Percentiles rank a stretch among this genome's conserved stretches.
Conservation (phyloP, 75 land plant genomes). For the Ceratopteris richardii region DNA sequence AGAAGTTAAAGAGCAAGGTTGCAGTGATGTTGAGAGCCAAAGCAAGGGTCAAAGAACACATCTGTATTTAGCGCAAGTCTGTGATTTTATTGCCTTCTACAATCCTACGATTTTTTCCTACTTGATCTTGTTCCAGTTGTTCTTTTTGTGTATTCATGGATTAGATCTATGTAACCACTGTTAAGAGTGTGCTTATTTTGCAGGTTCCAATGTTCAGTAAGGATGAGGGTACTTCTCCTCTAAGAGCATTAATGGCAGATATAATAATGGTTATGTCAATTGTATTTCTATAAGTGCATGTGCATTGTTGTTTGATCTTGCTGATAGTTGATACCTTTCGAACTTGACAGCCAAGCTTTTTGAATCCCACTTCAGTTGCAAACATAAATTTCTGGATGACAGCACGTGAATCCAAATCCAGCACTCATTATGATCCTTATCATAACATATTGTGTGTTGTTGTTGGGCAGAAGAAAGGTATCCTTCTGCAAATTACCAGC, state of each 20-base stretch:
- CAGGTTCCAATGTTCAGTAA: constrained; percentile 30
- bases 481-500: no score
- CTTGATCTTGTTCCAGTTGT: not conserved
- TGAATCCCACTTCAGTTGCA: constrained; percentile 40
- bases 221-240: constrained; percentile 16
- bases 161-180: not conserved
- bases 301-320: no score
- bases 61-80: constrained; percentile 7
- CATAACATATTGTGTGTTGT: constrained; percentile 84
- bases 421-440: constrained; percentile 96
- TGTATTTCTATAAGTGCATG: not conserved
- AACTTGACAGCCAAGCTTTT: constrained; percentile 52
- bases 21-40: not conserved
- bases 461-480: constrained; percentile 76
- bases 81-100: no score
- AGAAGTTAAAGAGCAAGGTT: constrained; percentile 1
- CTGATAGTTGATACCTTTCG: not conserved
- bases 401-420: constrained; percentile 53
- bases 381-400: constrained; percentile 96
- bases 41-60: not conserved
- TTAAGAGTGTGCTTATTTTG: not conserved
- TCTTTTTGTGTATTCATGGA: not conserved
- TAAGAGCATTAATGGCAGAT: constrained; percentile 14
- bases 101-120: no score
- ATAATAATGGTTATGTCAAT: constrained; percentile 14